Conservation (phyloP, 1,284 basidiomycete species). For the Moesziomyces sp. region DNA sequence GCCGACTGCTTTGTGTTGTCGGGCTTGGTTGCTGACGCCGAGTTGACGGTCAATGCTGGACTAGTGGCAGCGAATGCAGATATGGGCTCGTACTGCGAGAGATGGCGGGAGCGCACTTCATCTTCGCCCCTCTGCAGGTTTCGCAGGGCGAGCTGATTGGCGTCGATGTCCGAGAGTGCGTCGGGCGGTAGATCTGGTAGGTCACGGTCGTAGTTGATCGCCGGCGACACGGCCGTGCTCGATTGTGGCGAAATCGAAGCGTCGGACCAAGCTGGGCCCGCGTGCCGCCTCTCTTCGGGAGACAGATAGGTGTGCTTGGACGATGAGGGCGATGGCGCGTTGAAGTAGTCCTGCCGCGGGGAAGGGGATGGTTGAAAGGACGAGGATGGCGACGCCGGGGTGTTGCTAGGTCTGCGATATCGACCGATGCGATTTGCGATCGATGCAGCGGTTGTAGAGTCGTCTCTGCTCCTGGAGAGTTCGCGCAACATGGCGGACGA, state of each 20-base stretch:
- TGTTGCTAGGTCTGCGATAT: constrained; percentile 30
- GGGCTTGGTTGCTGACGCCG: constrained; percentile 3
- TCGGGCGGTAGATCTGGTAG: constrained; percentile 39
- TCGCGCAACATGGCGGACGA: constrained; percentile 15
- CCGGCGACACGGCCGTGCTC: constrained; percentile 23
- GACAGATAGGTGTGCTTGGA: constrained; percentile 27
- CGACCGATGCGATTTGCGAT: constrained; percentile 17
- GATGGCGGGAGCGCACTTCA: constrained; percentile 36
- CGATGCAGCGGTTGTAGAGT: constrained; percentile 9
- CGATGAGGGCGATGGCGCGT: not conserved
- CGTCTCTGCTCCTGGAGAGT: constrained; percentile 9
- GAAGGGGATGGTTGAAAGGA: constrained; percentile 12
- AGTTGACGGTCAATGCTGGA: not conserved
- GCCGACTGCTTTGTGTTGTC: constrained; percentile 18
- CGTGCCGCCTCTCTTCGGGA: constrained; percentile 27
- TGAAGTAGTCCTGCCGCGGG: constrained; percentile 3
- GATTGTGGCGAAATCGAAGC: constrained; percentile 20
- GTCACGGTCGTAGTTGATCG: constrained; percentile 35
- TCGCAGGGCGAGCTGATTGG: constrained; percentile 12
- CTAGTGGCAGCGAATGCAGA: not conserved
- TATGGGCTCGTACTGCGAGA: constrained; percentile 17
- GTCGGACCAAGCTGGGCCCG: constrained; percentile 19
- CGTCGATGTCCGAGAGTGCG: constrained; percentile 19
- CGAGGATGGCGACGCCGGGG: constrained; percentile 1
- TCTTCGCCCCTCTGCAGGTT: constrained; percentile 17